Percentiles rank a stretch among this genome's conserved stretches.
These are phyloP conservation scores for Dictyostelium capitatum DNA, from an alignment of 78 protist species.

Conservation along the genomic window DNA sequence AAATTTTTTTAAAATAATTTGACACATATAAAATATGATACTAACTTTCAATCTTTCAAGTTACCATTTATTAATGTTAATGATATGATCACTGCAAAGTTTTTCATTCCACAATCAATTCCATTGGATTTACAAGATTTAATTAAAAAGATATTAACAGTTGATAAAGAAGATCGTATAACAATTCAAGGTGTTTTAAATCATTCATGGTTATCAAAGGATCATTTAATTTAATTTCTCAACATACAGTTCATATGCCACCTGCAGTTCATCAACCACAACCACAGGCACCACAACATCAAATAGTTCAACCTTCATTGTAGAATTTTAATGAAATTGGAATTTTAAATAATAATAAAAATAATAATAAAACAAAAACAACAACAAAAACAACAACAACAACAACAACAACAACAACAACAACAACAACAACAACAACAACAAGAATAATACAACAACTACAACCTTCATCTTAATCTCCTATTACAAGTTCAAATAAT, in stretches of 20 bases:
- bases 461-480: too few species aligned
- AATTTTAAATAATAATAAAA: not conserved
- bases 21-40: too few species aligned
- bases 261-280: not conserved
- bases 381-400: not conserved
- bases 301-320: not conserved
- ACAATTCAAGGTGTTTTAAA: conserved; percentile 4
- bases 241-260: not conserved
- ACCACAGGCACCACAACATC: conserved; percentile 31
- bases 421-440: conserved; percentile 5
- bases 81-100: conserved; percentile 56
- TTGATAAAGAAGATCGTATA: conserved; percentile 43
- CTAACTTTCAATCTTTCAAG: too few species aligned
- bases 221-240: not conserved
- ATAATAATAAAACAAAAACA: not conserved
- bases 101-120: not conserved
- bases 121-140: conserved; percentile 35
- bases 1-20: too few species aligned
- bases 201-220: conserved; percentile 73
- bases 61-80: conserved; percentile 75
- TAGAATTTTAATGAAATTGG: conserved; percentile 1
- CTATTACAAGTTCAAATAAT: too few species aligned
- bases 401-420: conserved; percentile 10
- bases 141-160: conserved; percentile 58
- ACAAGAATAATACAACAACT: not conserved